Conservation (phyloP, 2,329 filamentous ascomycete genomes). For the Conoideocrella luteorostrata region DNA sequence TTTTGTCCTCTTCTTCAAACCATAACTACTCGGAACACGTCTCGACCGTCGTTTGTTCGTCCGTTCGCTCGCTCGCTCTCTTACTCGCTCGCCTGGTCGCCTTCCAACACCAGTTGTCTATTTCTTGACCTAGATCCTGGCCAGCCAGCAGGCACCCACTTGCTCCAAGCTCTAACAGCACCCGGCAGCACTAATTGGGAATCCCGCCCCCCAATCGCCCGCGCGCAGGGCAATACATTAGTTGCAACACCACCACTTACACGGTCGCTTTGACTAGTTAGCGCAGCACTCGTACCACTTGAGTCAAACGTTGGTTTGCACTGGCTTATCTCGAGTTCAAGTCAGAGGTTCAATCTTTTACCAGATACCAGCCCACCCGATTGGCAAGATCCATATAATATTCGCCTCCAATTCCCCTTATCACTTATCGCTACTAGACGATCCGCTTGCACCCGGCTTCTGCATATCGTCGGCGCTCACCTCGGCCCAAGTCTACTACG, state of each 20-base stretch:
- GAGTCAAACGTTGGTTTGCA: neutral
- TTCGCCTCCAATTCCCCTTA: neutral
- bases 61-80: too few relatives aligned
- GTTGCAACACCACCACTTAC: constrained; percentile 1
- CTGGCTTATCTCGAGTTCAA: constrained; percentile 2
- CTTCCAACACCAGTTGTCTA: neutral
- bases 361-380: neutral
- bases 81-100: neutral
- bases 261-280: constrained; percentile 1
- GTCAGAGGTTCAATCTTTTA: neutral
- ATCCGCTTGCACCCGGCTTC: neutral
- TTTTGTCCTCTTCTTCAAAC: neutral
- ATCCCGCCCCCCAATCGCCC: constrained; percentile 1
- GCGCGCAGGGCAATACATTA: neutral
- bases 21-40: neutral
- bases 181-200: neutral
- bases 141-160: constrained; percentile 3
- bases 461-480: neutral
- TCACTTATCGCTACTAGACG: neutral
- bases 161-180: too few relatives aligned
- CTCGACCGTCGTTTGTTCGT: neutral
- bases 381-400: neutral
- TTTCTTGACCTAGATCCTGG: constrained; percentile 1
- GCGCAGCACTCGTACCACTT: neutral
- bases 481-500: constrained; percentile 1